These are phyloP conservation scores for Blastocystis sp. DNA, from an alignment of 352 stramenopile genomes.

Conservation along the genomic window DNA sequence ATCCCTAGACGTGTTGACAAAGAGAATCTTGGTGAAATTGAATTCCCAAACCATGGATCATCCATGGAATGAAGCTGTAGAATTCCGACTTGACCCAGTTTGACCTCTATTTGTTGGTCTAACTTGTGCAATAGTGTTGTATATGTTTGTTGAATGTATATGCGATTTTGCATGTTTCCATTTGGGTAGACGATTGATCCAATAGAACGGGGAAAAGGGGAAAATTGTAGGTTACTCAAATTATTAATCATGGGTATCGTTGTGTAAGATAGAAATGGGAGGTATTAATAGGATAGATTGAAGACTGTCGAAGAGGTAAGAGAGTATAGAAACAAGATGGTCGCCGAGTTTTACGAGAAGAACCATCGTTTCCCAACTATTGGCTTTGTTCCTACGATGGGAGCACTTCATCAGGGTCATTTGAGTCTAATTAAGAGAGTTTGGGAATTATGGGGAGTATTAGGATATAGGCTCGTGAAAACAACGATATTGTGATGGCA, in stretches of 20 bases:
- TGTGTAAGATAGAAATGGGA: background rate
- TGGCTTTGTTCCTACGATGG: slow-evolving; percentile 97
- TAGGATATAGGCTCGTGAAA: slow-evolving; percentile 71
- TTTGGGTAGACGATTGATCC: too few relatives aligned
- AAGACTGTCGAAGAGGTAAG: slow-evolving; percentile 24
- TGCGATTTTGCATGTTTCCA: too few relatives aligned
- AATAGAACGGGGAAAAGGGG: background rate
- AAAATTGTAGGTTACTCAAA: background rate
- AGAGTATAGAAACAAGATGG: slow-evolving; percentile 34
- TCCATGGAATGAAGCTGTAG: too few relatives aligned
- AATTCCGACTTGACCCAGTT: too few relatives aligned
- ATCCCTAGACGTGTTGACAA: too few relatives aligned
- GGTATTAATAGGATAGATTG: background rate
- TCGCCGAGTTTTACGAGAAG: slow-evolving; percentile 47
- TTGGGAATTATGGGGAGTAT: slow-evolving; percentile 63
- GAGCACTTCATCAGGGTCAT: slow-evolving; percentile 91
- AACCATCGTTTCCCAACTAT: slow-evolving; percentile 68
- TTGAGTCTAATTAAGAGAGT: slow-evolving; percentile 74
- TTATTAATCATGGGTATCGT: background rate
- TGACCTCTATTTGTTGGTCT: too few relatives aligned
- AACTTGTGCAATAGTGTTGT: too few relatives aligned
- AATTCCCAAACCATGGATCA: too few relatives aligned
- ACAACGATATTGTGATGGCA: slow-evolving; percentile 85
- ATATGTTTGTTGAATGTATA: too few relatives aligned
- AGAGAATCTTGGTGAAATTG: too few relatives aligned